These are phyloP conservation scores for Coleophoma crateriformis DNA, from an alignment of 2,329 filamentous ascomycete species.

Conservation along the genomic window DNA sequence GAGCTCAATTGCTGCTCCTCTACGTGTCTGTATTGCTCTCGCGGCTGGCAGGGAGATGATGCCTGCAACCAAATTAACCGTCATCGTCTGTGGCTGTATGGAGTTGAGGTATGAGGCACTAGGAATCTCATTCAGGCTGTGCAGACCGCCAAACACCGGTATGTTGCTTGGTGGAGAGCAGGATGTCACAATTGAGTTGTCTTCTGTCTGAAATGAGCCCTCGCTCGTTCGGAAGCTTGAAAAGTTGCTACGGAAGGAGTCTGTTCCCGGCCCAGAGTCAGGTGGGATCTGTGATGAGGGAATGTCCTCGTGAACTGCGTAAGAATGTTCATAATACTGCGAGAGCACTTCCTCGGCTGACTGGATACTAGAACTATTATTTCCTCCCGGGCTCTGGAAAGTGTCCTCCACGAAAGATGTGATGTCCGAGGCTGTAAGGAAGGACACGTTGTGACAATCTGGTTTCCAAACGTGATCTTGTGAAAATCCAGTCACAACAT, in stretches of 20 bases:
- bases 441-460: conserved; percentile 30
- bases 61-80: conserved; percentile 75
- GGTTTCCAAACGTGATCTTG: conserved; percentile 36
- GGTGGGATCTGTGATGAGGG: conserved; percentile 52
- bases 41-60: conserved; percentile 67
- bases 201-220: conserved; percentile 31
- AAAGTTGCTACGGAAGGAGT: conserved; percentile 24
- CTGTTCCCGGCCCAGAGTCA: conserved; percentile 15
- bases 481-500: conserved; percentile 47
- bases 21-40: conserved; percentile 62
- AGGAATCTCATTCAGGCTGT: conserved; percentile 65
- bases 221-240: conserved; percentile 25
- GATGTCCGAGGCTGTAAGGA: conserved; percentile 42
- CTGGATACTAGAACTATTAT: conserved; percentile 7
- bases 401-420: conserved; percentile 14
- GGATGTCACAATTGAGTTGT: conserved; percentile 3
- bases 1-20: conserved; percentile 56
- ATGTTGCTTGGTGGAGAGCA: conserved; percentile 19
- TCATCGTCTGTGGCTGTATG: conserved; percentile 75
- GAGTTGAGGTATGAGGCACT: conserved; percentile 56
- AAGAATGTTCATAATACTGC: conserved; percentile 74
- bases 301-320: conserved; percentile 63
- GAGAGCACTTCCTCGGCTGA: conserved; percentile 36
- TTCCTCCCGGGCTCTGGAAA: conserved; percentile 4
- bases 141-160: conserved; percentile 37